phyloP scores from a whole-genome alignment of 1,139 yeast genomes.

The Candida pseudoviswanathii region DNA sequence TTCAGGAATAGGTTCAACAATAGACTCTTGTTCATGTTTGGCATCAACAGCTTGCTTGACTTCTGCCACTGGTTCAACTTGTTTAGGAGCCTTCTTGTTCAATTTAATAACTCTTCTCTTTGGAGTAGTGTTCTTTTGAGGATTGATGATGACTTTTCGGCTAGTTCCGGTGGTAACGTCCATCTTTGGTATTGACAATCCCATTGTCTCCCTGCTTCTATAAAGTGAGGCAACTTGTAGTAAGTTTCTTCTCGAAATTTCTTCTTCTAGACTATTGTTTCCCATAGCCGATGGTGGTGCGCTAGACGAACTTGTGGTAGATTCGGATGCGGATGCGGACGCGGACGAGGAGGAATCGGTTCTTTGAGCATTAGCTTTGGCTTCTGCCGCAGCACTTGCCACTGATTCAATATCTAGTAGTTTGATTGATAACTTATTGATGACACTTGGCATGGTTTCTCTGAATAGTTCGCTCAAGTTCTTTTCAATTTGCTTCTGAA shows the following conservation, averaged over 20 bases:
- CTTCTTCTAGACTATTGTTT: constrained; percentile 1
- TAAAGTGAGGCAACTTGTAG: background rate
- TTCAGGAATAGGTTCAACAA: background rate
- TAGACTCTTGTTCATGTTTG: background rate
- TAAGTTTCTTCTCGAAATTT: background rate
- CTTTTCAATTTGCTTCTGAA: constrained; percentile 80
- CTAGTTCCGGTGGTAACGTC: constrained; percentile 32
- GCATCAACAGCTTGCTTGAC: background rate
- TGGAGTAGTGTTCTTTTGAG: constrained; percentile 34
- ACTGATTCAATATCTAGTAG: constrained; percentile 1
- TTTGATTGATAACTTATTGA: constrained; percentile 62
- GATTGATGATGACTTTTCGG: constrained; percentile 1
- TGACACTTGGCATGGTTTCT: constrained; percentile 79
- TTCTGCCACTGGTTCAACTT: background rate
- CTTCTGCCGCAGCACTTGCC: background rate
- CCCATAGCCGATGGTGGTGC: background rate
- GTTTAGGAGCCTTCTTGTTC: constrained; percentile 19
- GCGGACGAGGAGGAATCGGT: background rate
- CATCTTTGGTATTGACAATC: constrained; percentile 21
- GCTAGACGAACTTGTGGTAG: background rate
- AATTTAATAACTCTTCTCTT: constrained; percentile 52
- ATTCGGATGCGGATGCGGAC: background rate
- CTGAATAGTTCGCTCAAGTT: constrained; percentile 80
- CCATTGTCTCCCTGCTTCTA: constrained; percentile 2
- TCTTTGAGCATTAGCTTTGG: background rate